A percentile compares a stretch with the other conserved stretches of the same genome.
These are phyloP conservation scores for Dendrocalamus latiflorus DNA, from an alignment of 202 grass and related monocot species.

Conservation along the genomic window DNA sequence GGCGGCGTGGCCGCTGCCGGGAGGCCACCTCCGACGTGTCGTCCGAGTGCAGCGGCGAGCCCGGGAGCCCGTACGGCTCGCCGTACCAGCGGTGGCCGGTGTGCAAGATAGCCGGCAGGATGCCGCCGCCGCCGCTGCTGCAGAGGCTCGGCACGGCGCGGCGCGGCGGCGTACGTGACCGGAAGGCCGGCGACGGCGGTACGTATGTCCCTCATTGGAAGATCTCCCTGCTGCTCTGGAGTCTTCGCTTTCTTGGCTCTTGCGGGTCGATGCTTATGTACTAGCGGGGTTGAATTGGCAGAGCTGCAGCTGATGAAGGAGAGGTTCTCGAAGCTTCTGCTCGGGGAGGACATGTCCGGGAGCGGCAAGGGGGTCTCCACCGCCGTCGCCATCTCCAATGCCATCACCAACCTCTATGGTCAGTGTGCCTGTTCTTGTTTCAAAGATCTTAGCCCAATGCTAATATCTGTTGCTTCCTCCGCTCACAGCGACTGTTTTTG, in stretches of 20 bases:
- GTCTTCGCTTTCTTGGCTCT: neutral
- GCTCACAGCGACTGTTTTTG: constrained; percentile 77
- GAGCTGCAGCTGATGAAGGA: constrained; percentile 72
- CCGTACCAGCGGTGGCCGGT: constrained; percentile 50
- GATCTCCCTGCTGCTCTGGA: neutral
- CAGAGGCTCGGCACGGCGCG: constrained; percentile 47
- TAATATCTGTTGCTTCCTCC: constrained; percentile 8
- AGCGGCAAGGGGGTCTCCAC: constrained; percentile 73
- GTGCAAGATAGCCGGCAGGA: constrained; percentile 24
- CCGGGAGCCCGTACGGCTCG: constrained; percentile 51
- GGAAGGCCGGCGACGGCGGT: constrained; percentile 41
- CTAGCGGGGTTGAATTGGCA: constrained; percentile 13
- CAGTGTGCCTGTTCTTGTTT: neutral
- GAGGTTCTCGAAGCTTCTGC: constrained; percentile 83
- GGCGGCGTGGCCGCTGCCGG: neutral
- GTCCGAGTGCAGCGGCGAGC: constrained; percentile 65
- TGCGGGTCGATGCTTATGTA: neutral
- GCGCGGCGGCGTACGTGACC: constrained; percentile 14
- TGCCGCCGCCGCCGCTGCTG: constrained; percentile 36
- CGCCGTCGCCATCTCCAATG: constrained; percentile 80
- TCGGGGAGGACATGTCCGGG: constrained; percentile 95
- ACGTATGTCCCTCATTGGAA: neutral
- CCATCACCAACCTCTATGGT: constrained; percentile 97
- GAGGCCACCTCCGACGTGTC: constrained; percentile 45
- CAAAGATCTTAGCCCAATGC: neutral